Base-by-base conservation (phyloP, 2,329 filamentous ascomycete genomes). In the Fusarium torreyae region DNA sequence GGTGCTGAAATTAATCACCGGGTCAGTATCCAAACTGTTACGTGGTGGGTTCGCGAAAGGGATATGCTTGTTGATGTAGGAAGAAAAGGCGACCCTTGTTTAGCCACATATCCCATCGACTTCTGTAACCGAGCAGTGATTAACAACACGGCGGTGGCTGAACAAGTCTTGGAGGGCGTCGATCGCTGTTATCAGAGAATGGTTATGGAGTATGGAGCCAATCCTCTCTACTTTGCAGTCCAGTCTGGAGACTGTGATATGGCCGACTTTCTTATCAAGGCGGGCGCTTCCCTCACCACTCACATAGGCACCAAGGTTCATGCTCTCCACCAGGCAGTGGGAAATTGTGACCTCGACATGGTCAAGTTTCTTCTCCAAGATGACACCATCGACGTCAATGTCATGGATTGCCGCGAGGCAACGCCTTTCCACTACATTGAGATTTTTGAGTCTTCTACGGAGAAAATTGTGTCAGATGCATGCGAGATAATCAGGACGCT, bases 171-270 rank as follows among this genome's bases (percentile, higher is more conserved):
- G 7, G 4, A 22, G 3, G 48, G 26, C 10, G 17, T 66, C 8
- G 6, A 50, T 4, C 5, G 8, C 20, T 1, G 15, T 7, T 24
- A 20, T 33, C 6, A 31, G 5, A 3, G 5, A 2, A 4, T 7
- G 17, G 18, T 14, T 2, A 4, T 67, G 6, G 52, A 63, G 13
- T 6, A 46, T 3, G 63, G 63, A 17, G 64, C 63, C 15, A 68
- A 40, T 9, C 14, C 57, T n/a, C 48, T 63, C 8, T 67, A 63
- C 24, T 68, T 68, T 20, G 64, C 63, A 20, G n/a, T 63, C 1
- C 3, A 43, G 11, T 18, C 26, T 7, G 48, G 64, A 10, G 2
- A 39, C 2, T 15, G 24, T 8, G 7, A 43, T 1, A 57, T 24
- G 11, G 36, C 8, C 6, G 34, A 26, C 1, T 38, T 26, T 1